These are phyloP conservation scores for Amphicarpaea edgeworthii DNA, from an alignment of 306 rosid genomes.

Conservation along the genomic window DNA sequence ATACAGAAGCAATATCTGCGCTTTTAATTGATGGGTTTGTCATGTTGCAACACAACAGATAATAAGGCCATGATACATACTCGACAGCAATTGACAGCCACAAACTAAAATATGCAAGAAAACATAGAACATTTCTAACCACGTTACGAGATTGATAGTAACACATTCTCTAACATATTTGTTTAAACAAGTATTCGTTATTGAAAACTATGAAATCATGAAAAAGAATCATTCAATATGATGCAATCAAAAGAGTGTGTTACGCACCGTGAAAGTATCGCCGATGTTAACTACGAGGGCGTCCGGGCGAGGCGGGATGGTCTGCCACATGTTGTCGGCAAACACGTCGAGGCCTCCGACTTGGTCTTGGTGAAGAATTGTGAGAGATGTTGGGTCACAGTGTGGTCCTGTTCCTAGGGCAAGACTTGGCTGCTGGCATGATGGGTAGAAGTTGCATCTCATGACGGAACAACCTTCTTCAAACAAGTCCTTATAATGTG, in stretches of 20 bases:
- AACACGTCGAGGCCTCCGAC: conserved; percentile 85
- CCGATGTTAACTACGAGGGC: conserved; percentile 80
- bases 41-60: conserved; percentile 7
- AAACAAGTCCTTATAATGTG: conserved; percentile 58
- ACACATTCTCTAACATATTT: no score
- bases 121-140: not conserved
- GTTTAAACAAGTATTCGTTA: no score
- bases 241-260: no score
- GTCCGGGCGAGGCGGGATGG: conserved; percentile 56
- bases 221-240: no score
- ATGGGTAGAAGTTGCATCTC: conserved; percentile 87
- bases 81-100: conserved; percentile 6
- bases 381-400: conserved; percentile 79
- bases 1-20: conserved; percentile 7
- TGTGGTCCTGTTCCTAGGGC: conserved; percentile 84
- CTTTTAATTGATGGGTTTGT: conserved; percentile 24
- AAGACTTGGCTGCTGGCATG: conserved; percentile 57
- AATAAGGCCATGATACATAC: not conserved
- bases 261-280: conserved; percentile 65
- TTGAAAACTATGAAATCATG: no score
- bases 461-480: conserved; percentile 66
- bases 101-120: not conserved
- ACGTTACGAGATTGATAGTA: no score
- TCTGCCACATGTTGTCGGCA: conserved; percentile 61
- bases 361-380: conserved; percentile 78